Percentiles rank a stretch among this genome's conserved stretches.
phyloP scores from a whole-genome alignment of 176 grass and related monocot species.

The Dendrocalamus sinicus region DNA sequence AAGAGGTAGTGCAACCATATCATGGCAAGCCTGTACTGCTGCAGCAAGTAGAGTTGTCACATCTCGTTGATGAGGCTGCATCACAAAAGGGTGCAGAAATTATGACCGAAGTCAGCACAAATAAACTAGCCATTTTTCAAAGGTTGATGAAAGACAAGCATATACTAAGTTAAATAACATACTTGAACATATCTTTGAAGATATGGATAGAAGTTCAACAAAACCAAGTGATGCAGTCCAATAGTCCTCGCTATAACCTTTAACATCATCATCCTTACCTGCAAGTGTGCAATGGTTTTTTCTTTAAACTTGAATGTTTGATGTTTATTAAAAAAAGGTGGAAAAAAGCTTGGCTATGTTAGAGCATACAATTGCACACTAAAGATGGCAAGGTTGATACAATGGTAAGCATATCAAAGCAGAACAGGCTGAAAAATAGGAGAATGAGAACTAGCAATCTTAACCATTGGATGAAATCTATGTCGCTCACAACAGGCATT shows the following conservation, averaged over 20 bases:
- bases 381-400: conserved; percentile 4
- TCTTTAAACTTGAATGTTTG: conserved; percentile 28
- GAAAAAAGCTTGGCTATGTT: background rate
- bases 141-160: background rate
- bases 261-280: conserved; percentile 96
- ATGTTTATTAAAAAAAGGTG: conserved; percentile 7
- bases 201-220: conserved; percentile 87
- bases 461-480: background rate
- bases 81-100: conserved; percentile 35
- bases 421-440: background rate
- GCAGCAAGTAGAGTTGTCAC: conserved; percentile 94
- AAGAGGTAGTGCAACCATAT: conserved; percentile 63
- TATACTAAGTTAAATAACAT: conserved; percentile 24
- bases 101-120: background rate
- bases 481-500: background rate
- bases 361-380: background rate
- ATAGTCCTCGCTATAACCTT: conserved; percentile 89
- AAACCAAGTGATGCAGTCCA: conserved; percentile 84
- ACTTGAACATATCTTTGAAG: conserved; percentile 96
- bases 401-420: conserved; percentile 12
- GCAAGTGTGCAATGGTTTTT: conserved; percentile 35
- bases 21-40: conserved; percentile 94
- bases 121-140: conserved; percentile 7
- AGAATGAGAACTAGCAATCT: background rate
- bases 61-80: conserved; percentile 94